Base-by-base conservation (phyloP, 345 rosid genomes). In the Citrus sp. region DNA sequence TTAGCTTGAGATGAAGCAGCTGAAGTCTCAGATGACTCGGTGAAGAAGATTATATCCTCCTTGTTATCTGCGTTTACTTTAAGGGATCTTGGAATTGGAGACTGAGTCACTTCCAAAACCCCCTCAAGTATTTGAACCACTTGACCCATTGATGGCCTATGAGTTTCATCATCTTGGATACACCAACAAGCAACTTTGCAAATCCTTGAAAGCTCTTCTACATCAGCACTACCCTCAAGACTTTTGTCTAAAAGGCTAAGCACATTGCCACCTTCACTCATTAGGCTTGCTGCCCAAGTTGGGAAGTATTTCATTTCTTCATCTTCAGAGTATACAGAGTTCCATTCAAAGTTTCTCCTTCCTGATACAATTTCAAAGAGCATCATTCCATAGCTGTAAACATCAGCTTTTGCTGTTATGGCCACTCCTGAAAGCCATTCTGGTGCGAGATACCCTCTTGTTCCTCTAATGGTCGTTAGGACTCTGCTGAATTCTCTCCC, bases 331-430 rank as follows among this genome's bases (percentile, higher is more conserved):
- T 90, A 84, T 65, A 72, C 92, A 8, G 87, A 79, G 37, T 81
- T 88, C 82, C 56, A 51, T 7, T 89, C 89, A 0, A 88, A 80
- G 87, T 93, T 94, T 73, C 97, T 90, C 83, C 87, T 89, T 70
- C 97, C 98, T 0, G 95, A 93, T 25, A 91, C 85, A 71, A 91
- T 18, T 84, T 94, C 98, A 12, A 93, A 89, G 25, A 94, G 84
- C 97, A 93, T 90, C 97, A 94, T 93, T 9, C 98, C 98, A 12
- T 87, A 93, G 84, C 98, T 94, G 75, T 91, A 94, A 38, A 93
- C 97, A 77, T 94, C 97, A 1, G 95, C 97, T 78, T 94, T 93
- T 5, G 93, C 89, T 8, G 95, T 93, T 63, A 91, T 85, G 30
- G 96, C 91, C 25, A 90, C 92, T 49, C 97, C 96, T 1, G 98